Evolutionary conservation across 805 yeast genomes (phyloP).

Genomic region (Kluyveromyces wickerhamii): DNA sequence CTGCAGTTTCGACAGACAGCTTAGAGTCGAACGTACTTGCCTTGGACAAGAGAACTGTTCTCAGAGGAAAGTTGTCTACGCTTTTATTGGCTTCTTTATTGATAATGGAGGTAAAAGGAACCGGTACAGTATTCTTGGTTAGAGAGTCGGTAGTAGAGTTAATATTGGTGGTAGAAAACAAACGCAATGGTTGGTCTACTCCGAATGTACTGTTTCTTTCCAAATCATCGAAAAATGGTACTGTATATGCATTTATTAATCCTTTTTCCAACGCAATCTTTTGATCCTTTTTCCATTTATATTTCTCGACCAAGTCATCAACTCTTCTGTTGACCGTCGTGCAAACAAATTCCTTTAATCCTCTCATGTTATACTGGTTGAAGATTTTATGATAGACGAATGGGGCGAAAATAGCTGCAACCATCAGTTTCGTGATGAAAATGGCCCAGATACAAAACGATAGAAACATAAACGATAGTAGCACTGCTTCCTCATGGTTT

Average conservation of each 20-base stretch:
- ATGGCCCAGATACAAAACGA: constrained; percentile 69
- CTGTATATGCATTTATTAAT: constrained; percentile 5
- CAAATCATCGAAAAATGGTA: constrained; percentile 2
- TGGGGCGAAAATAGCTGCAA: constrained; percentile 45
- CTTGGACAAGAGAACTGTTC: background rate
- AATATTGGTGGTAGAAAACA: constrained; percentile 1
- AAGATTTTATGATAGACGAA: constrained; percentile 44
- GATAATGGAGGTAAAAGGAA: constrained; percentile 4
- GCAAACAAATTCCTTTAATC: constrained; percentile 57
- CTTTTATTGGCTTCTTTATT: constrained; percentile 1
- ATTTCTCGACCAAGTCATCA: constrained; percentile 33
- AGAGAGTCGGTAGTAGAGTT: background rate
- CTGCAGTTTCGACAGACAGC: background rate
- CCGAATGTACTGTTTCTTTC: background rate
- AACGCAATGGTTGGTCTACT: too few relatives aligned
- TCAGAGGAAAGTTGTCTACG: background rate
- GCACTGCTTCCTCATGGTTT: constrained; percentile 59
- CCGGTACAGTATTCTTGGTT: background rate
- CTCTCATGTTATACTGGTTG: constrained; percentile 30
- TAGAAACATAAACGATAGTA: constrained; percentile 65
- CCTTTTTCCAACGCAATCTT: constrained; percentile 3
- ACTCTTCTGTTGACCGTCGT: constrained; percentile 50
- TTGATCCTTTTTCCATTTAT: constrained; percentile 10
- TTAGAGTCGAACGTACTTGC: background rate
- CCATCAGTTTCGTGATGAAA: constrained; percentile 47